A percentile compares a stretch with the other conserved stretches of the same genome.
phyloP scores from a whole-genome alignment of 352 stramenopile species.

The Phytophthora pisi region DNA sequence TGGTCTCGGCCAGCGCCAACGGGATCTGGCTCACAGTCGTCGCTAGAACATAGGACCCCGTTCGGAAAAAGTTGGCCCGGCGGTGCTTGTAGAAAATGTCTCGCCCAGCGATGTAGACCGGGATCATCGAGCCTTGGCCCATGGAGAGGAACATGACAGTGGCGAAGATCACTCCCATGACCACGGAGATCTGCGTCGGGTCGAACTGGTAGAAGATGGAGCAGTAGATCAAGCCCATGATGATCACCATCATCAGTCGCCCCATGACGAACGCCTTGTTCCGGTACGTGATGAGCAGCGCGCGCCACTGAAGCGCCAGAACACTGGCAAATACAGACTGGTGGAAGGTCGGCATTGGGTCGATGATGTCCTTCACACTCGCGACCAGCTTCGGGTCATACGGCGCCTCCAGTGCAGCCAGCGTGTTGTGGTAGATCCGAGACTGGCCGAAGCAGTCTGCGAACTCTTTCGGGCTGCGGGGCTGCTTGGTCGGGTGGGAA shows the following conservation, averaged over 20 bases:
- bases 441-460: constrained; percentile 30
- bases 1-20: constrained; percentile 13
- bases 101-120: constrained; percentile 15
- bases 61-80: constrained; percentile 19
- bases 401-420: constrained; percentile 13
- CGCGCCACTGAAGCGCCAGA: constrained; percentile 40
- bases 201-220: constrained; percentile 29
- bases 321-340: constrained; percentile 32
- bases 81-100: constrained; percentile 24
- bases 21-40: constrained; percentile 19
- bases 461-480: constrained; percentile 34
- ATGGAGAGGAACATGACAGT: constrained; percentile 24
- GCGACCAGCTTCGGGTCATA: constrained; percentile 23
- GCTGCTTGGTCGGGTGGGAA: constrained; percentile 7
- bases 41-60: constrained; percentile 10
- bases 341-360: constrained; percentile 36
- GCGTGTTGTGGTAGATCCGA: constrained; percentile 19
- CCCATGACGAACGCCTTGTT: constrained; percentile 49
- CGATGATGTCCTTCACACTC: constrained; percentile 31
- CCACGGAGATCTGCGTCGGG: constrained; percentile 22
- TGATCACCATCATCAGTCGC: constrained; percentile 44
- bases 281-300: constrained; percentile 59
- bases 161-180: constrained; percentile 24
- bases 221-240: constrained; percentile 47
- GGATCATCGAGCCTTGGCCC: constrained; percentile 17